Evolutionary conservation across 164 flowering plant genomes (phyloP).

Genomic region (Malania oleifera): DNA sequence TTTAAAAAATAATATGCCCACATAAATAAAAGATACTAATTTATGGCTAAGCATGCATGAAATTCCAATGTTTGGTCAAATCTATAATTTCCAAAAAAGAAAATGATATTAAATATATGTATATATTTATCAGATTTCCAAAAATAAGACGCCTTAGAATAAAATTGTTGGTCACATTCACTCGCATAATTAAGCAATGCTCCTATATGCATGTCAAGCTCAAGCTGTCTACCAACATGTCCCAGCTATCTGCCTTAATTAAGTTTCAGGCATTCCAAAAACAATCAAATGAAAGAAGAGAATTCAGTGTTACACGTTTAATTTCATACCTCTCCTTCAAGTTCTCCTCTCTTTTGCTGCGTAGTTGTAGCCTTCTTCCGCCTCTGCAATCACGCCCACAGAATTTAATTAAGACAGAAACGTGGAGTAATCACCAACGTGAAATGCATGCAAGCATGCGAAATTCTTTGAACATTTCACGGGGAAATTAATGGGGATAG

Average conservation of each 20-base stretch:
- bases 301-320: background rate
- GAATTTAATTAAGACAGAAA: background rate
- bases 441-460: background rate
- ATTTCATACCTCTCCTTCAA: conserved; percentile 64
- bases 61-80: too few relatives aligned
- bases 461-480: background rate
- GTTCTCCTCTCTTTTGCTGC: conserved; percentile 47
- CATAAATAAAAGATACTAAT: too few relatives aligned
- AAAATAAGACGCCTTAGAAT: too few relatives aligned
- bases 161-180: too few relatives aligned
- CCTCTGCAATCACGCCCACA: conserved; percentile 27
- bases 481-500: background rate
- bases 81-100: too few relatives aligned
- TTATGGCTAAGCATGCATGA: too few relatives aligned
- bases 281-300: background rate
- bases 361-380: conserved; percentile 37
- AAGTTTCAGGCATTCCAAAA: background rate
- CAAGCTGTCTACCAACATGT: too few relatives aligned
- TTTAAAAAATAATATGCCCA: too few relatives aligned
- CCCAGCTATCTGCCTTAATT: background rate
- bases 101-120: too few relatives aligned
- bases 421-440: background rate
- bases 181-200: too few relatives aligned
- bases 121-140: too few relatives aligned
- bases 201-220: too few relatives aligned